Percentiles rank a stretch among this genome's conserved stretches.
Evolutionary conservation across 345 rosid genomes (phyloP).

Genomic region (Dipteronia sinensis): DNA sequence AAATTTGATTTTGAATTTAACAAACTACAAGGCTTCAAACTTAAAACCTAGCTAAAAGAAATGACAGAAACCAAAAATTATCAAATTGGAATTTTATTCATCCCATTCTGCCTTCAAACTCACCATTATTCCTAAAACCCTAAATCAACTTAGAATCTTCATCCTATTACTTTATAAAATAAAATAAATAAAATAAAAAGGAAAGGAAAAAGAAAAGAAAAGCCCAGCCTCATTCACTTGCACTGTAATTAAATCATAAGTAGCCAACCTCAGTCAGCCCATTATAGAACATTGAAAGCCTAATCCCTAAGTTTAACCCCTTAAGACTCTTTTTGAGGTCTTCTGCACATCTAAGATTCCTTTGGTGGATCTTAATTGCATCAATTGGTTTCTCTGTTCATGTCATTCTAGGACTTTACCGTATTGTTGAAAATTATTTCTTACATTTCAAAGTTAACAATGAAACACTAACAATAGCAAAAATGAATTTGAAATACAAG

Average conservation of each 20-base stretch:
- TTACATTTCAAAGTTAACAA: neutral
- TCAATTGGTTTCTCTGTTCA: neutral
- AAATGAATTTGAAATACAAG: neutral
- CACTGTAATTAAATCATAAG: neutral
- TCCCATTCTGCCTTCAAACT: neutral
- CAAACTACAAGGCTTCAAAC: neutral
- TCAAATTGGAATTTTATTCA: neutral
- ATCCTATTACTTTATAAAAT: too few species aligned
- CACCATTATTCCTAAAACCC: neutral
- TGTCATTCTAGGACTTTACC: neutral
- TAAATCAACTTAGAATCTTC: neutral
- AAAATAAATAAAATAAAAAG: too few species aligned
- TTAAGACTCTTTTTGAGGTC: neutral
- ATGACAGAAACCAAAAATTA: neutral
- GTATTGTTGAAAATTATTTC: neutral
- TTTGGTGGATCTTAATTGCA: neutral
- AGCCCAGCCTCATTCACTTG: neutral
- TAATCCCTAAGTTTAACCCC: neutral
- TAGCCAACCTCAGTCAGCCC: neutral
- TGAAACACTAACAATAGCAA: neutral
- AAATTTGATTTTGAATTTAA: neutral
- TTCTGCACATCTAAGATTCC: neutral
- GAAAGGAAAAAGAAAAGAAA: neutral
- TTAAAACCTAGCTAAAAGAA: neutral
- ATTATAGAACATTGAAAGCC: neutral